phyloP scores from a whole-genome alignment of 1,284 basidiomycete species.

The Tilletiopsis washingtonensis region DNA sequence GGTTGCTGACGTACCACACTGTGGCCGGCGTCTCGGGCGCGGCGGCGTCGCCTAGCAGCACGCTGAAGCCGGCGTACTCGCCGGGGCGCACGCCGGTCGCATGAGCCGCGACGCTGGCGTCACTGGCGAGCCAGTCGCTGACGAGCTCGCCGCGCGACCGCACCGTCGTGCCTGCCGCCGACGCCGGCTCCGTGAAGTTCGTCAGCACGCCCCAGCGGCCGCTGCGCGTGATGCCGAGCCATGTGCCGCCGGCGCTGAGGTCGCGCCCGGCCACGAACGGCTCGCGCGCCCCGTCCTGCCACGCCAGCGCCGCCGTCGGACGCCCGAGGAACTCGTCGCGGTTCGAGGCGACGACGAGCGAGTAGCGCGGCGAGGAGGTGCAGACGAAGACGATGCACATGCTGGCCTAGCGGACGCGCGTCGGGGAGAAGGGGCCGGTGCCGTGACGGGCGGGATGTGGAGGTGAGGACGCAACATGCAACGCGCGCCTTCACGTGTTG shows the following conservation, averaged over 20 bases:
- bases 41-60: neutral
- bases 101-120: neutral
- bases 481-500: no score
- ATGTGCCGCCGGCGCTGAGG: conserved; percentile 29
- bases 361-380: neutral
- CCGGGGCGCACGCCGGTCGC: no score
- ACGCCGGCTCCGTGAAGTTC: conserved; percentile 28
- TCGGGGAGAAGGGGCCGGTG: no score
- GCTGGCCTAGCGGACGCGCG: no score
- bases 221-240: conserved; percentile 25
- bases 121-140: conserved; percentile 14
- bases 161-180: no score
- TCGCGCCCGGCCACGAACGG: neutral
- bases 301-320: neutral
- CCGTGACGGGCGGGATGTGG: no score
- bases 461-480: no score
- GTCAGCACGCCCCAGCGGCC: conserved; percentile 27
- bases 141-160: conserved; percentile 23
- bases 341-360: neutral
- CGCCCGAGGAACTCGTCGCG: neutral
- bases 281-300: no score
- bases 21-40: no score
- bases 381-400: neutral
- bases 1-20: neutral
- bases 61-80: neutral